Evolutionary conservation across 495 filamentous ascomycete genomes (phyloP), one percentile per base, ranked within the genome.

Genomic region (Aspergillus hancockii): DNA sequence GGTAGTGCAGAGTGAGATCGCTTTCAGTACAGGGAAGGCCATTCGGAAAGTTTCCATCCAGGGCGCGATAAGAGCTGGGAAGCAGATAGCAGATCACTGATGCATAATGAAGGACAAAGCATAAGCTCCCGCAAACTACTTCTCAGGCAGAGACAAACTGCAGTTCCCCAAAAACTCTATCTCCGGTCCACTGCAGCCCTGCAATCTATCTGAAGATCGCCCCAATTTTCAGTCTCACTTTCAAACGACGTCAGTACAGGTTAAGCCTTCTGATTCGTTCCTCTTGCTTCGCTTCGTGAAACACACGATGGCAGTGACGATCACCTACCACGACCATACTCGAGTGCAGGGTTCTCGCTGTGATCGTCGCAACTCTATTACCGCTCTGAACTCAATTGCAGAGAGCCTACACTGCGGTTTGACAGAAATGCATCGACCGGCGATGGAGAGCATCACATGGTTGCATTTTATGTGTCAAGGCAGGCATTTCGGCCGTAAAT

Each of bases 151-250:
- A 52, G 22, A 34, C n/a, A 19, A 52, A 32, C 16, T 34, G 14
- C 28, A 34, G 30, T 52, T 52, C 49, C 14, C 28, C 2, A 8
- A 4, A n/a, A 18, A 22, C 9, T 34, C 19, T 9, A 52, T 25
- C 16, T 14, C 45, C 2, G 25, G 8, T 21, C 41, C 49, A 31
- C 32, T 28, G 9, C 28, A 32, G 28, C 16, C 32, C 41, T 45
- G 16, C 41, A 45, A 18, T 18, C 19, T 30, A 36, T 38, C 34
- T 32, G 18, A 23, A 21, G 34, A 52, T 52, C 31, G 49, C 4
- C 31, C 34, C n/a, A 22, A 21, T 32, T 36, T 38, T 7, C 18
- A 36, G 50, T 52, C 50, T 52, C 50, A 52, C n/a, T 52, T 25
- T 21, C 50, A 52, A 52, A 52, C 50, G 38, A 52, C 31, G n/a